Base-by-base conservation (phyloP, 148 eudicot genomes). In the Rheum nobile region DNA sequence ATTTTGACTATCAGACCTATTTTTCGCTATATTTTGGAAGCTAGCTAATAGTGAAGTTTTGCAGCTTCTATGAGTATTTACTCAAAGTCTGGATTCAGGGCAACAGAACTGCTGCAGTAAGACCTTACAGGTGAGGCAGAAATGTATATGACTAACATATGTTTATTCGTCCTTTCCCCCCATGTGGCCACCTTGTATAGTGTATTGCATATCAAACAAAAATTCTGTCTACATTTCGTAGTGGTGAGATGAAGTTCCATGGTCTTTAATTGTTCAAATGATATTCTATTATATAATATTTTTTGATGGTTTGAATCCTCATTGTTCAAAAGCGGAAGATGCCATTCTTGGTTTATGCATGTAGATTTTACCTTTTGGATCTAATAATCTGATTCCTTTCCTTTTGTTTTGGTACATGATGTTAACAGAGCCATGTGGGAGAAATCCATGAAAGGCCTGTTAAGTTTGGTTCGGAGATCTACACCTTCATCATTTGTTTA, bases 11-110 rank as follows among this genome's bases (percentile, higher is more conserved):
- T 12, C 17, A 10, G 34, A 54, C 17, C 29, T 61, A 28, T 13
- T 29, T 61, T 61, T 29, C 7, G 19, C 35, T 69, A 19, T 35
- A n/a, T n/a, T n/a, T 19, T 69, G 72, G 26, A 35, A 34, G 46
- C 21, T 70, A 22, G 55, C 75, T 75, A 70, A 77, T 67, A 72
- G 34, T 19, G 38, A 75, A 74, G 46, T 74, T 17, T 48, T 90
- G 87, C 96, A 96, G 99, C 84, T 96, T 96, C 75, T 96, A 96
- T 80, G 99, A 96, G 76, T 96, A 96, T 84, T 80, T 96, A 75
- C 96, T 96, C 75, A 96, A 96, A 83, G 96, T 90, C 46, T 96
- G 99, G 99, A 82, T 96, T 79, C 99, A 96, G 84, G 99, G 99
- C 74, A 96, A 96, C 87, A 90, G 75, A 84, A 96, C 99, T 74